These are phyloP conservation scores for Dichotomocladium elegans DNA, from an alignment of 371 early-diverging fungal genomes.

Conservation along the genomic window DNA sequence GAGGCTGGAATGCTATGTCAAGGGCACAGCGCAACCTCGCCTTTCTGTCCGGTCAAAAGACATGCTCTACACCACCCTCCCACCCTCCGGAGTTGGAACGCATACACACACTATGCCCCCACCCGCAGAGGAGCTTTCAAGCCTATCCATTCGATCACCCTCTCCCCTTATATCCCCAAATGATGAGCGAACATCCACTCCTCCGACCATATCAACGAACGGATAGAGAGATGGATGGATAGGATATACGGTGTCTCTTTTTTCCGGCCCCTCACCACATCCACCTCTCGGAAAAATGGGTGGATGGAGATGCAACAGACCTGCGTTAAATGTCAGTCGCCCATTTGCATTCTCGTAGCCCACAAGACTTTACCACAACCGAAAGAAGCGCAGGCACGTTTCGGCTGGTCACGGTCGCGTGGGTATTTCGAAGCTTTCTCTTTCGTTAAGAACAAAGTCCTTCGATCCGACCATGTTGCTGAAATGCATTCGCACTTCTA, in stretches of 20 bases:
- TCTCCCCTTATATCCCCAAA: conserved; percentile 19
- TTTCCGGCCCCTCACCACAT: too few species aligned
- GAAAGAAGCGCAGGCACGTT: conserved; percentile 92
- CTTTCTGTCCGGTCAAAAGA: too few species aligned
- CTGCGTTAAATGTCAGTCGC: neutral
- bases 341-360: conserved; percentile 47
- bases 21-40: too few species aligned
- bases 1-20: too few species aligned
- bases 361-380: conserved; percentile 80
- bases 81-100: too few species aligned
- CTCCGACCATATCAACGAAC: neutral
- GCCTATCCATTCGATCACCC: too few species aligned
- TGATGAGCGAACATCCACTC: conserved; percentile 14
- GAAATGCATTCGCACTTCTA: too few species aligned
- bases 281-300: conserved; percentile 13
- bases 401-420: conserved; percentile 93
- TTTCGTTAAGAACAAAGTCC: neutral
- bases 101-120: too few species aligned
- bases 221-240: neutral
- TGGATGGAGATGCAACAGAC: conserved; percentile 3
- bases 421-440: too few species aligned
- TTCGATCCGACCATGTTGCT: neutral
- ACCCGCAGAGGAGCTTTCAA: too few species aligned
- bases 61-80: too few species aligned
- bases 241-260: neutral